Evolutionary conservation across 1,139 yeast genomes (phyloP), one percentile per base, ranked within the genome.

Genomic region (Candida buenavistaensis): DNA sequence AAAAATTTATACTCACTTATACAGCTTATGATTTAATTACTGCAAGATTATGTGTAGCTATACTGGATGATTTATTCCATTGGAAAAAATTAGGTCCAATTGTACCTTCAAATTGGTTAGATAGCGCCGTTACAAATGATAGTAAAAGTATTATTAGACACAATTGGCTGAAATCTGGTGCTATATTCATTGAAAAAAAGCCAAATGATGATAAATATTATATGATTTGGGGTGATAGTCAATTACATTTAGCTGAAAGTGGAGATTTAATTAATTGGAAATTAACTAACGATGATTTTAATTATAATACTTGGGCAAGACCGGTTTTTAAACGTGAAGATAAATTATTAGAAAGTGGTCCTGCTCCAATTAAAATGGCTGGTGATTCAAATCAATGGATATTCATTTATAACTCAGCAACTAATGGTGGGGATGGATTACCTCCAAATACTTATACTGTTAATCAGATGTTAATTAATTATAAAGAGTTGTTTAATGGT

Each of bases 201-300:
- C 33, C 29, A n/a, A n/a, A n/a, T 6, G 68, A 65, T 42, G 71
- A 70, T 5, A 55, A 57, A 30, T 68, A 64, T 45, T 66, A 66
- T 41, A 69, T 69, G 75, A 56, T 69, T 23, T 69, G 71, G 69
- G 75, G 75, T 8, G 75, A 69, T 44, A 55, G 62, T 13, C 59
- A 61, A 16, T 56, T 68, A 38, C 62, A 65, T 41, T 55, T 68
- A 43, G 74, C 74, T 3, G 55, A 50, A 21, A 59, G 68, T 5
- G 44, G 42, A 13, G 73, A 68, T 41, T 45, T 68, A 43, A 43
- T 58, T 21, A 45, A 63, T 40, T 68, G 75, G 75, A 38, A 40
- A n/a, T 38, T 62, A 12, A 47, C 55, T 3, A 45, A 52, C 19
- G 46, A 52, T 29, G 46, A 48, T 28, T 54, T 51, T 33, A 45